Evolutionary conservation across 148 eudicot genomes (phyloP), one percentile per base, ranked within the genome.

Genomic region (Camellia granthamiana): DNA sequence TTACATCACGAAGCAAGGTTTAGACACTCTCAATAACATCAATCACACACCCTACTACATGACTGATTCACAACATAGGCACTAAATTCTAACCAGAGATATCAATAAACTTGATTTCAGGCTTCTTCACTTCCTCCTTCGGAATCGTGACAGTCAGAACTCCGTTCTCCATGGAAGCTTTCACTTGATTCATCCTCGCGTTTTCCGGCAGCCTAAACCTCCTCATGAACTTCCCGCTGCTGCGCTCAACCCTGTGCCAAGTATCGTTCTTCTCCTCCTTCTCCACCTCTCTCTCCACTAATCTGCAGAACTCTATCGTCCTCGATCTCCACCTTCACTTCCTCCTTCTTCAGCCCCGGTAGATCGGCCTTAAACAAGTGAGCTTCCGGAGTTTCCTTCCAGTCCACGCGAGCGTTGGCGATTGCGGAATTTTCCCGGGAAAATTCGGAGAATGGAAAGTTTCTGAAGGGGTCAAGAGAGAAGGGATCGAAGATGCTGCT

Each of bases 401-500:
- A 72, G 9, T 72, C 76, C 4, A 52, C 61, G 44, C 60, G 42
- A 6, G 61, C 14, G 43, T 3, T 54, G n/a, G 0, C 44, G 8
- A 72, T 10, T 3, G 46, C 43, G 4, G 61, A 72, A 54, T 72
- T 52, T 16, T 72, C 76, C 30, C 3, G 12, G 0, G 55, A 70
- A 2, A 69, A 3, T 43, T 43, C 11, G 5, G 74, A 54, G 54
- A 70, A 46, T 18, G 14, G 56, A 42, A 47, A n/a, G 56, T 21
- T 4, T 5, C 56, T 23, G 16, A 70, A 9, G 13, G 74, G 74
- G 30, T 70, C 56, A 14, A 77, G 72, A 5, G 76, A 19, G 44
- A 70, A 59, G 43, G 81, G 81, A 38, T 79, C 81, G 69, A 79
- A 79, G 6, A 79, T 21, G 69, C 58, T 21, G 60, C 58, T 44